Conservation (phyloP, 2,329 filamentous ascomycete species). For the Penicillium psychrosexuale region DNA sequence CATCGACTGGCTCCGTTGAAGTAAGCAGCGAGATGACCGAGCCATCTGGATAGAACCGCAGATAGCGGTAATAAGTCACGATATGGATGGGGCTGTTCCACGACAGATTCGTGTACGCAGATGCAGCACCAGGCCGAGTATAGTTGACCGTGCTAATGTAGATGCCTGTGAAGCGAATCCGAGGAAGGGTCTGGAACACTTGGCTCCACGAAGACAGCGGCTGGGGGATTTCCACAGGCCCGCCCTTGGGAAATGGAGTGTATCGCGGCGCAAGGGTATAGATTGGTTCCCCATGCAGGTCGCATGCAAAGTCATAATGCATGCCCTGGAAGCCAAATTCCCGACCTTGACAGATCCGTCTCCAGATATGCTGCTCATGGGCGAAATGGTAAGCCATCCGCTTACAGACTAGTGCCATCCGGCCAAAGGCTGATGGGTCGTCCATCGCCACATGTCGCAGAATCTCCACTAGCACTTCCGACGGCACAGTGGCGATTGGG, state of each 20-base stretch:
- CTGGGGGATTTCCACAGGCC: slow-evolving; percentile 32
- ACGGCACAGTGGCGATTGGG: slow-evolving; percentile 71
- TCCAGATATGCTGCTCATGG: slow-evolving; percentile 85
- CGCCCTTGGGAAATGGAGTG: slow-evolving; percentile 34
- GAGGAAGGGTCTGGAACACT: slow-evolving; percentile 79
- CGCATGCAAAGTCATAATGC: slow-evolving; percentile 72
- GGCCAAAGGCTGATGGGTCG: slow-evolving; percentile 74
- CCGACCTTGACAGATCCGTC: slow-evolving; percentile 63
- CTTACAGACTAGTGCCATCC: slow-evolving; percentile 79
- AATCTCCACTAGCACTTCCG: slow-evolving; percentile 81
- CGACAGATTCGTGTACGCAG: slow-evolving; percentile 62
- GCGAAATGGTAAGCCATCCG: slow-evolving; percentile 78
- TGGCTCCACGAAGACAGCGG: slow-evolving; percentile 54
- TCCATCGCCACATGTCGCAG: slow-evolving; percentile 67
- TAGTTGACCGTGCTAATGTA: slow-evolving; percentile 99
- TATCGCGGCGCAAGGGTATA: slow-evolving; percentile 33
- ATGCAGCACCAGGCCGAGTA: slow-evolving; percentile 73
- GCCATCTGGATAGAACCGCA: slow-evolving; percentile 91
- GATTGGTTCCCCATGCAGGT: slow-evolving; percentile 49
- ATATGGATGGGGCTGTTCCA: slow-evolving; percentile 87
- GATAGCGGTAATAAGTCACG: slow-evolving; percentile 95
- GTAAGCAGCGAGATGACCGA: slow-evolving; percentile 76
- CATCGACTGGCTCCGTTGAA: slow-evolving; percentile 76
- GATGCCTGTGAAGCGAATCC: slow-evolving; percentile 88
- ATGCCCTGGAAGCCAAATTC: slow-evolving; percentile 79